phyloP scores from a whole-genome alignment of 176 grass and related monocot species.

The bread wheat (Triticum aestivum) region IWGSC_CS_RefSeq_v2.1 NC_057800.1:118251421-118251920 shows the following conservation, averaged over 20 bases:
- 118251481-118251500: conserved; percentile 56
- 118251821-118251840: background rate
- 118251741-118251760: conserved; percentile 3
- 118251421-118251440: conserved; percentile 26
- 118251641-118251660: conserved; percentile 16
- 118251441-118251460: conserved; percentile 55
- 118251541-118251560: conserved; percentile 26
- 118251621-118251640: background rate
- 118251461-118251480: conserved; percentile 45
- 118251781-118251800: background rate
- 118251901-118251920: background rate
- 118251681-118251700: conserved; percentile 22
- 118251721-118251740: conserved; percentile 26
- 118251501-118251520: conserved; percentile 20
- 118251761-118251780: background rate
- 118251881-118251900: background rate
- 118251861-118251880: background rate
- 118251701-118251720: conserved; percentile 21
- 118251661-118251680: conserved; percentile 28
- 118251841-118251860: background rate
- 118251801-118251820: conserved; percentile 2
- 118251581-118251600: conserved; percentile 18
- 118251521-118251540: conserved; percentile 27
- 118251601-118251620: conserved; percentile 28
- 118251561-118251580: conserved; percentile 29